Evolutionary conservation across 2,329 filamentous ascomycete species (phyloP), one percentile per base, ranked within the genome.

Genomic region (Sarocladium oryzae): DNA sequence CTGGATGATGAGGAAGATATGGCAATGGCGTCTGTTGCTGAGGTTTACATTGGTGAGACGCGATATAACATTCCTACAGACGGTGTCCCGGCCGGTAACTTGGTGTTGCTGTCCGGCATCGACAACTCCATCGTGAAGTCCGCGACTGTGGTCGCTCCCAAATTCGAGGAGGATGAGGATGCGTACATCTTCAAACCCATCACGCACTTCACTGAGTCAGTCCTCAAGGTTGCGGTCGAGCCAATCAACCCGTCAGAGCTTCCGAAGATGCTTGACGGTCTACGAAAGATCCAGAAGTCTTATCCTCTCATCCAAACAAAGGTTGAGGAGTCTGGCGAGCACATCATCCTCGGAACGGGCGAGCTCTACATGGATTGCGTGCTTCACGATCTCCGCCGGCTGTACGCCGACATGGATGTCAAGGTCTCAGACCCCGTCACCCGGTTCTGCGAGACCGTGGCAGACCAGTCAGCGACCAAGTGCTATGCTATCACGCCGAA

Each of bases 291-390:
- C 69, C 96, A 96, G 76, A 99, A 99, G 69, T 95, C 89, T 61
- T 99, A 97, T 61, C 93, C 93, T 26, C 78, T 99, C 23, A 88
- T 97, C 60, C 89, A 88, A 11, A 99, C 93, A 4, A 97, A 97
- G 67, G 93, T 99, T 3, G 93, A 99, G 66, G 93, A 99, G 69
- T 96, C 90, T 1, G 93, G 93, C 49, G 93, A 99, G 69, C 93
- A 99, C 64, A 86, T 99, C 57, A 79, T 99, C 43, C 80, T 99
- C 4, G 93, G 93, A 21, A 99, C 93, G 0, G 93, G 93, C 54
- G 93, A 99, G 67, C 76, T 99, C n/a, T 99, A 99, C 73, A 97
- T 99, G 91, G 93, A 99, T 67, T 99, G 93, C 62, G 92, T 99
- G 3, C 77, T 99, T 41, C 93, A 99, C 67, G 93, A 99, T 64